Base-by-base conservation (phyloP, 768 basidiomycete species). In the Boletus speciosus region DNA sequence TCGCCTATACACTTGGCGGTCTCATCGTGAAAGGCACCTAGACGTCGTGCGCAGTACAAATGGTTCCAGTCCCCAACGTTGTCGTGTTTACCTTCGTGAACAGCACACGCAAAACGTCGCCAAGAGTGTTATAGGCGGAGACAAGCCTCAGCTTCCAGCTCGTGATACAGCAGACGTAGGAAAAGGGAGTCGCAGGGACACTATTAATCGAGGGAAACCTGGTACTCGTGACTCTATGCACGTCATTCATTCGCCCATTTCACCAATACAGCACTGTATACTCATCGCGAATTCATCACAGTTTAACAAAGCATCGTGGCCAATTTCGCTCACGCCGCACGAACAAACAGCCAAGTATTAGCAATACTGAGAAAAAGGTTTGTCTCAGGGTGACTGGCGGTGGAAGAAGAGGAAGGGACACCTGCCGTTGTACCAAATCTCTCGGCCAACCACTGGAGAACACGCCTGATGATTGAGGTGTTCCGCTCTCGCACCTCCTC, bases 361-460 rank as follows among this genome's bases (percentile, higher is more conserved):
- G 14, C 3, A 14, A n/a, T n/a, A 9, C 42, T 43, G 8, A 27
- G 25, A 27, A 25, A 6, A n/a, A n/a, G 6, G 5, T 5, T 16
- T 11, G 25, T 11, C 5, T 25, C 42, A 27, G 16, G 15, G 16
- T n/a, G 27, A 11, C 9, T 31, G 42, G 48, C 21, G 5, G 15
- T 31, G 12, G 16, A 38, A 31, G 3, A 39, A 36, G 11, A 27
- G 9, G 19, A 44, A 44, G 19, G 31, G 15, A 42, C 7, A 44
- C 47, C 44, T 44, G 25, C 41, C 25, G 5, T 27, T 19, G 40
- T 21, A n/a, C 27, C 49, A 9, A 43, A 10, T 5, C 2, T 41
- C n/a, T 21, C 11, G n/a, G 35, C 7, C 11, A 57, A n/a, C 57
- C 55, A 57, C n/a, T 57, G 45, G 23, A 47, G 45, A 47, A 46